phyloP scores from a whole-genome alignment of 2,329 filamentous ascomycete genomes.

The Ceratocystis variospora region DNA sequence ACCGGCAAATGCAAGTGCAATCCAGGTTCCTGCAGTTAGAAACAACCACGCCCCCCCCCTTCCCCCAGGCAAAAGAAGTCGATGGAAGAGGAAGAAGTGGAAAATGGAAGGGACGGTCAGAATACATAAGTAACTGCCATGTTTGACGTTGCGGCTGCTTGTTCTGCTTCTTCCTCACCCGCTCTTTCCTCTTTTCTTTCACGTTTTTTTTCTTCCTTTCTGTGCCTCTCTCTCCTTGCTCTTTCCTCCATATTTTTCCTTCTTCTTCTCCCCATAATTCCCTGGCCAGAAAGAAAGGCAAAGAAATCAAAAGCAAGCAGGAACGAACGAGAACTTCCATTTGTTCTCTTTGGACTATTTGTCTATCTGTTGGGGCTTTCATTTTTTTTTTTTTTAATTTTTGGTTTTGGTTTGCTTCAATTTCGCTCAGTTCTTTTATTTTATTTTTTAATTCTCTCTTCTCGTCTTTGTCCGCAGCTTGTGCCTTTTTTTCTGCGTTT shows the following conservation, averaged over 20 bases:
- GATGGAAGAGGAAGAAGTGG: background rate
- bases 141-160: background rate
- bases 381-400: background rate
- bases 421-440: background rate
- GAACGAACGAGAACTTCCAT: background rate
- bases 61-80: background rate
- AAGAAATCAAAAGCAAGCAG: background rate
- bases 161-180: background rate
- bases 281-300: too few relatives aligned
- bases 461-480: background rate
- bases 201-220: background rate
- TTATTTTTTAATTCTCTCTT: background rate
- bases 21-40: background rate
- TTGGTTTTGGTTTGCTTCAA: background rate
- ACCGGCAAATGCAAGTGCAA: background rate
- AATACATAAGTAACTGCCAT: constrained; percentile 3
- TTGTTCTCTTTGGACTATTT: background rate
- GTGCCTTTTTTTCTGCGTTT: background rate
- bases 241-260: background rate
- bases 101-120: background rate
- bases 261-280: too few relatives aligned
- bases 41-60: background rate
- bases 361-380: background rate
- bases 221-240: background rate
- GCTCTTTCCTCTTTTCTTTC: background rate